Conservation (phyloP, 805 yeast genomes). For the Suhomyces sp. region DNA sequence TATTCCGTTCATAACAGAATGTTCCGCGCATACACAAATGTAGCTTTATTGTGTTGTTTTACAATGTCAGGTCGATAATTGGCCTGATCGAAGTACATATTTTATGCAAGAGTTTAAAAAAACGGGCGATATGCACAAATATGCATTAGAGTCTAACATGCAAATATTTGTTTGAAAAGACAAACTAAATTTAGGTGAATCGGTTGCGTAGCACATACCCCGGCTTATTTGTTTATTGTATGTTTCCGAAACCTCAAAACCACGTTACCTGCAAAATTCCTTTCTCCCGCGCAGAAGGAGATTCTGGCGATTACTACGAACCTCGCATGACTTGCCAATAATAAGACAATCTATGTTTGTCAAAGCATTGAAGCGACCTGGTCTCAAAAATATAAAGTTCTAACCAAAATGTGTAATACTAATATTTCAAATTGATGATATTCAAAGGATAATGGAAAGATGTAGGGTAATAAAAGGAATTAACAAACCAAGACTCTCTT, state of each 20-base stretch:
- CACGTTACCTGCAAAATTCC: not conserved
- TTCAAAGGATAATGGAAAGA: not conserved
- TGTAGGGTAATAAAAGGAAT: not conserved
- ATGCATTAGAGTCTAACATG: not conserved
- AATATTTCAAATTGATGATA: not conserved
- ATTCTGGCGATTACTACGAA: not conserved
- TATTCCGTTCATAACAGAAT: not conserved
- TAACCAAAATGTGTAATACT: not conserved
- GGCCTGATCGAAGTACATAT: not conserved
- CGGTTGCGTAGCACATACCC: not conserved
- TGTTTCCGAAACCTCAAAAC: not conserved
- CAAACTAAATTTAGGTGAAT: not conserved
- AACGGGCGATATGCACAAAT: not conserved
- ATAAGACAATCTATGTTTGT: not conserved
- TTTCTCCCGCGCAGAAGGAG: not conserved
- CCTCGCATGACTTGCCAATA: not conserved
- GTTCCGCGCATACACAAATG: constrained; percentile 1
- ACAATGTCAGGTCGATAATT: not conserved
- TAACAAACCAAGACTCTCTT: not conserved
- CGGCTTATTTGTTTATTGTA: not conserved
- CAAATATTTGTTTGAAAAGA: not conserved
- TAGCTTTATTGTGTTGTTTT: not conserved
- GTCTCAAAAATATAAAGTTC: not conserved
- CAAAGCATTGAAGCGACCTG: not conserved
- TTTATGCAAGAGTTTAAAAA: not conserved